Evolutionary conservation across 148 eudicot species (phyloP).

Genomic region (Rheum nobile): DNA sequence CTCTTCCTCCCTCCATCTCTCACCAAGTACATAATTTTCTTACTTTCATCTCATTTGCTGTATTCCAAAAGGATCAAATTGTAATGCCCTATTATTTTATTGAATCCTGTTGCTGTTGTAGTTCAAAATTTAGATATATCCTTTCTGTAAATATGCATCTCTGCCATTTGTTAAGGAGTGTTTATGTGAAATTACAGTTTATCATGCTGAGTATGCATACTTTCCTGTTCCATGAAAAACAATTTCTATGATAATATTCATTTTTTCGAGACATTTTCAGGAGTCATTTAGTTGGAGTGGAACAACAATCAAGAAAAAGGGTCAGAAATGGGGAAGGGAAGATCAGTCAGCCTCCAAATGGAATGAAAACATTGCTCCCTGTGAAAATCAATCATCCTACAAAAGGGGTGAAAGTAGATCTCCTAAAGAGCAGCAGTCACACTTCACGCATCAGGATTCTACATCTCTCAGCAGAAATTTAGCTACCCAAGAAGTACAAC

Average conservation of each 20-base stretch:
- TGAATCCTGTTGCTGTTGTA: neutral
- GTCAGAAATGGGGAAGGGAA: conserved; percentile 53
- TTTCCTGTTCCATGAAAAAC: neutral
- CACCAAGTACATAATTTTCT: neutral
- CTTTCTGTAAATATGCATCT: neutral
- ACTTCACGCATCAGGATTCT: neutral
- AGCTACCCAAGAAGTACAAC: neutral
- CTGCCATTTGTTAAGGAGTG: neutral
- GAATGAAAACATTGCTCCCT: neutral
- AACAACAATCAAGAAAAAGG: conserved; percentile 46
- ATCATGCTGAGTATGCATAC: neutral
- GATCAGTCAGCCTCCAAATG: neutral
- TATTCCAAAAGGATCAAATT: neutral
- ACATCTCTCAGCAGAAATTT: neutral
- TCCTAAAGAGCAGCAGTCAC: neutral
- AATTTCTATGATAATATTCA: neutral
- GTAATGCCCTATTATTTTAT: neutral
- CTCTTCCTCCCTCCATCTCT: too few relatives aligned
- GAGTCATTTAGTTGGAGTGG: conserved; percentile 45
- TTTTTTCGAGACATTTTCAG: conserved; percentile 16
- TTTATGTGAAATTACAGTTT: neutral
- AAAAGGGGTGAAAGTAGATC: neutral
- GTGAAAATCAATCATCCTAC: neutral
- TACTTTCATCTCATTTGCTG: neutral
- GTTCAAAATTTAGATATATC: neutral